Percentiles rank a stretch among this genome's conserved stretches.
These are phyloP conservation scores for Pseudogymnoascus pannorum DNA, from an alignment of 2,329 filamentous ascomycete species.

Conservation along the genomic window DNA sequence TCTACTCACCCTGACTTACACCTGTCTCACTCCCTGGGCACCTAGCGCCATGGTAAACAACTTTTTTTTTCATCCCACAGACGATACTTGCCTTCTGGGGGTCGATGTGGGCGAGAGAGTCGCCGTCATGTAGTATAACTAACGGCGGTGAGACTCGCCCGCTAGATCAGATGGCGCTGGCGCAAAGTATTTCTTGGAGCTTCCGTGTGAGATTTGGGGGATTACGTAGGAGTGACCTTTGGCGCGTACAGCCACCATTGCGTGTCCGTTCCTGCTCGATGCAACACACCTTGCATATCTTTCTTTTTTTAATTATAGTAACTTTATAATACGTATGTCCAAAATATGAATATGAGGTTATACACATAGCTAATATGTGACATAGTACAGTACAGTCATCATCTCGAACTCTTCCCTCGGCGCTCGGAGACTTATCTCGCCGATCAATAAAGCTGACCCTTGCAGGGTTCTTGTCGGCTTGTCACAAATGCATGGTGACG, in stretches of 20 bases:
- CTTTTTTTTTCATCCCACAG: neutral
- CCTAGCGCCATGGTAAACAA: slow-evolving; percentile 2
- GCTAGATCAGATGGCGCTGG: slow-evolving; percentile 6
- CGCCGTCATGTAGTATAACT: slow-evolving; percentile 33
- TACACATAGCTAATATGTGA: neutral
- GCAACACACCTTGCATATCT: neutral
- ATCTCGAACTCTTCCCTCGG: neutral
- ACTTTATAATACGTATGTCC: neutral
- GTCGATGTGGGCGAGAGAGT: slow-evolving; percentile 41
- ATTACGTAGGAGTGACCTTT: slow-evolving; percentile 3
- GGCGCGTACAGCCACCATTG: neutral
- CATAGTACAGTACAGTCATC: too few relatives aligned
- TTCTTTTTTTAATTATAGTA: neutral
- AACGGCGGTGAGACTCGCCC: neutral
- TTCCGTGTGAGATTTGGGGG: neutral
- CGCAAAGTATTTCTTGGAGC: neutral
- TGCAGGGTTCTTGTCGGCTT: slow-evolving; percentile 6
- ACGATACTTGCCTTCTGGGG: slow-evolving; percentile 1
- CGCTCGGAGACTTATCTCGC: neutral
- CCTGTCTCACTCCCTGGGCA: neutral
- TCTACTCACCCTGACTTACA: slow-evolving; percentile 3
- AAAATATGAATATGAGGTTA: neutral
- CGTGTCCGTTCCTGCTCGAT: neutral
- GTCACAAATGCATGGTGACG: neutral
- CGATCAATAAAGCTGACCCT: neutral